A percentile compares a stretch with the other conserved stretches of the same genome.
phyloP scores from a whole-genome alignment of 169 alveolate genomes.

The Eimeria necatrix region DNA sequence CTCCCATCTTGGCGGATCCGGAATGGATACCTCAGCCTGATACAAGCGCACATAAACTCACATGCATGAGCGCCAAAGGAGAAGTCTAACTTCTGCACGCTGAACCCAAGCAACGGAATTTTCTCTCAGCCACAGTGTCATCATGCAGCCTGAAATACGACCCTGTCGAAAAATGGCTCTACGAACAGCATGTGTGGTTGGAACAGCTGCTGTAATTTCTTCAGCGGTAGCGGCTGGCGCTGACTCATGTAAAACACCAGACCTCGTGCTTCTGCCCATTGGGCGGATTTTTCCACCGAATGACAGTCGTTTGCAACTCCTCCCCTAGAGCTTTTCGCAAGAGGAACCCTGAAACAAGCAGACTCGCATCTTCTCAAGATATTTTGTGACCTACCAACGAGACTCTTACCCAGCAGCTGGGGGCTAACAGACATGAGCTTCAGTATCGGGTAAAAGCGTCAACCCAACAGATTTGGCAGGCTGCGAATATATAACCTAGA shows the following conservation, averaged over 20 bases:
- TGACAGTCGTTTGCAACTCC: slow-evolving; percentile 60
- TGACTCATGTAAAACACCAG: not conserved
- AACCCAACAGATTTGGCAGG: not conserved
- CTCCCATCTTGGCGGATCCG: slow-evolving; percentile 34
- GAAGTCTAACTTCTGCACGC: not conserved
- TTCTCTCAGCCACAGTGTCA: too few species aligned
- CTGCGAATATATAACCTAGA: not conserved
- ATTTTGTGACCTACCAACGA: too few species aligned
- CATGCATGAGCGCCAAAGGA: not conserved
- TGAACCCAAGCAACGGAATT: not conserved
- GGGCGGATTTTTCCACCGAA: slow-evolving; percentile 53
- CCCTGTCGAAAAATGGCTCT: not conserved
- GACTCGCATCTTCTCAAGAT: too few species aligned
- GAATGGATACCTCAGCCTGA: slow-evolving; percentile 41
- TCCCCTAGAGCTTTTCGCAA: slow-evolving; percentile 34
- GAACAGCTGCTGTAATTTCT: not conserved
- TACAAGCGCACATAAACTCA: not conserved
- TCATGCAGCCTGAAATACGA: not conserved
- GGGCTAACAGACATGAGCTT: not conserved
- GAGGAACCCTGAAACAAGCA: slow-evolving; percentile 6
- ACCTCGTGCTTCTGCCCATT: slow-evolving; percentile 53
- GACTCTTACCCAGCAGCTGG: not conserved
- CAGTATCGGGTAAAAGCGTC: too few species aligned
- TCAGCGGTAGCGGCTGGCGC: not conserved
- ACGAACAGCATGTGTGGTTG: not conserved